These are phyloP conservation scores for Exophiala mesophila DNA, from an alignment of 2,329 filamentous ascomycete species.

Conservation along the genomic window DNA sequence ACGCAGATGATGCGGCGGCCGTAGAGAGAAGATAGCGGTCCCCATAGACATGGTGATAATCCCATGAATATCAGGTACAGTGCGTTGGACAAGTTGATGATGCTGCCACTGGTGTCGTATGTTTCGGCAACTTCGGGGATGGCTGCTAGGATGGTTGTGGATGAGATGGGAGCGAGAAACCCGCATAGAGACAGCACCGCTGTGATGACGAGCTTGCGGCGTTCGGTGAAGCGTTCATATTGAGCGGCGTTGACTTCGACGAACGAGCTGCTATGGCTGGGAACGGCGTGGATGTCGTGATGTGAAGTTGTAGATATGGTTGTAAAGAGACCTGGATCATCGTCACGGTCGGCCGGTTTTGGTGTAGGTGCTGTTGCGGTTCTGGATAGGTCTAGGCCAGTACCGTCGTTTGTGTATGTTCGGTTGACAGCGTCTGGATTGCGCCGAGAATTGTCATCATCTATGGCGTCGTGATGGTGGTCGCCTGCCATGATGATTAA, in stretches of 20 bases:
- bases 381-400: conserved; percentile 9
- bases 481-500: conserved; percentile 20
- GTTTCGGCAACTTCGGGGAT: conserved; percentile 67
- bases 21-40: conserved; percentile 64
- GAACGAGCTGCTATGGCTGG: conserved; percentile 19
- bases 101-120: conserved; percentile 60
- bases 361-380: conserved; percentile 2
- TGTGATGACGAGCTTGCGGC: conserved; percentile 64
- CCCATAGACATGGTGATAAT: conserved; percentile 64
- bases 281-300: conserved; percentile 23
- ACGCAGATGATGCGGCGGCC: conserved; percentile 57
- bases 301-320: conserved; percentile 33
- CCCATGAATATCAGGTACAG: conserved; percentile 73
- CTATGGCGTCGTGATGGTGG: conserved; percentile 17
- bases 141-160: conserved; percentile 67
- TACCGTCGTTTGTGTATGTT: conserved; percentile 3
- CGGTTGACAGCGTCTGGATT: too few relatives aligned
- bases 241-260: conserved; percentile 45
- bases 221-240: conserved; percentile 60
- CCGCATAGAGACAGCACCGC: conserved; percentile 67
- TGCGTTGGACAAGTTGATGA: conserved; percentile 71
- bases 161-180: conserved; percentile 70
- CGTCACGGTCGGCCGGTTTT: conserved; percentile 6
- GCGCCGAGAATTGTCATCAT: too few relatives aligned
- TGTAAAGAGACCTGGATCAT: conserved; percentile 26